Evolutionary conservation across 73 alveolate species (phyloP).

Genomic region (Blepharisma japonicum): DNA sequence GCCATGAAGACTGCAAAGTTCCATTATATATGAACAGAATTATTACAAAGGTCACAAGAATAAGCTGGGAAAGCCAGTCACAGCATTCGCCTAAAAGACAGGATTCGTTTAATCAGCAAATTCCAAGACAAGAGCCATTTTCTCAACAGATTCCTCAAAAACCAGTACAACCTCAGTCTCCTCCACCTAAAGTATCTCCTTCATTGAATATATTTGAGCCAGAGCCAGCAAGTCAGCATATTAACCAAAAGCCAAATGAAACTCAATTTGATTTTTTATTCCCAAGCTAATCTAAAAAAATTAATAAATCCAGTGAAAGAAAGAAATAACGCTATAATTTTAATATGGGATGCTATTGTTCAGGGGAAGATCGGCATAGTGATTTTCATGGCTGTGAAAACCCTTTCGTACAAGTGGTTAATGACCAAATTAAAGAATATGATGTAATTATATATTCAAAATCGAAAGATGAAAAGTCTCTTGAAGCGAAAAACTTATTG

Average conservation of each 20-base stretch:
- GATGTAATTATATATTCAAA: constrained; percentile 8
- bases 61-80: constrained; percentile 31
- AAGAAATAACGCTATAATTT: too few species aligned
- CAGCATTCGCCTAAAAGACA: background rate
- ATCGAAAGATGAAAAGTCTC: background rate
- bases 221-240: too few species aligned
- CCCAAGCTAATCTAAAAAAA: too few species aligned
- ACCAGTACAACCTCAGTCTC: too few species aligned
- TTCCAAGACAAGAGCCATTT: too few species aligned
- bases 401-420: background rate
- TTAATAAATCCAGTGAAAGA: too few species aligned
- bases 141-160: too few species aligned
- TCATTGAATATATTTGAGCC: too few species aligned
- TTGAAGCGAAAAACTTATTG: background rate
- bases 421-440: background rate
- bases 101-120: too few species aligned
- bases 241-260: too few species aligned
- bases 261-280: too few species aligned
- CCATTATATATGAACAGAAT: constrained; percentile 24
- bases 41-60: constrained; percentile 37
- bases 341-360: constrained; percentile 16
- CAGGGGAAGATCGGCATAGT: background rate
- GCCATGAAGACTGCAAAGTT: constrained; percentile 32
- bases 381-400: background rate
- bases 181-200: too few species aligned